Base-by-base conservation (phyloP, 345 rosid genomes). In the Eucalyptus sp. region DNA sequence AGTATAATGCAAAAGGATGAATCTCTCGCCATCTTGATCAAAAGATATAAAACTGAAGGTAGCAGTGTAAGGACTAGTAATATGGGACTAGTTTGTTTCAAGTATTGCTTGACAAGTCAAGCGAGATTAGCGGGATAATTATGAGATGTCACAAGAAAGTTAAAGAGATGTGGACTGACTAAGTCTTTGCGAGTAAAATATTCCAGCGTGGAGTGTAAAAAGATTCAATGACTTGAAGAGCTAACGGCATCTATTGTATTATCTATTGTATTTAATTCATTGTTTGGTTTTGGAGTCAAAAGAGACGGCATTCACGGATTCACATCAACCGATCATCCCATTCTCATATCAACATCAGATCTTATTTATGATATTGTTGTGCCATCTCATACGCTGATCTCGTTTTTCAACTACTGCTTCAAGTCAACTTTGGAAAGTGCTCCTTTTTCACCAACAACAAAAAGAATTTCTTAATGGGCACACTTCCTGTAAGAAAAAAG, bases 361-460 rank as follows among this genome's bases (percentile, higher is more conserved):
- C 13, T 58, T 7, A 50, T 20, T 20, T 4, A 46, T 43, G 25
- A 56, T 64, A 64, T 64, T 7, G 15, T 62, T 13, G 11, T 64
- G 76, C 76, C 41, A 15, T 15, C 76, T 64, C 20, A 64, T 64
- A 14, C 5, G 76, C 0, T n/a, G 1, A 7, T 31, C 41, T 64
- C 6, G 10, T n/a, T 64, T 66, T 2, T 7, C 37, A 64, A n/a
- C 10, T 13, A 27, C 31, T 14, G 10, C 20, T 14, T 64, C 37
- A n/a, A 64, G 37, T 64, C 76, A 31, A 1, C 33, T 7, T 64
- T 64, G 3, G 5, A 4, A n/a, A 8, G 1, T 7, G 6, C 20
- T 7, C 76, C 29, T 29, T 20, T n/a, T 64, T 14, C 0, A 64
- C 76, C 31, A n/a, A 7, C 41, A n/a, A n/a, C 3, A 14, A 7